These are phyloP conservation scores for Herpetospermum pedunculosum DNA, from an alignment of 306 rosid species.

Conservation along the genomic window DNA sequence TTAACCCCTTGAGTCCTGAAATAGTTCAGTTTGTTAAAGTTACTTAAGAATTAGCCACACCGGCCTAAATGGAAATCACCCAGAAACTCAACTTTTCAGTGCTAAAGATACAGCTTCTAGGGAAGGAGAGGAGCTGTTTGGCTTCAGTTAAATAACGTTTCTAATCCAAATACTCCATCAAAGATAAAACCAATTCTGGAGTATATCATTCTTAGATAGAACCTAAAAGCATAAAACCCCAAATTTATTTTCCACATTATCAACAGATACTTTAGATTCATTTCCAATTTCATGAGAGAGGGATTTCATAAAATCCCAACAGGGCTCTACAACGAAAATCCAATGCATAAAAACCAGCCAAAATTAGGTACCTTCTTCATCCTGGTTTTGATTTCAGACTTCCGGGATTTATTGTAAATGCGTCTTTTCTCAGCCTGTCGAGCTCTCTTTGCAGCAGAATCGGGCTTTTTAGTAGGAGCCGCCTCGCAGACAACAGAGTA, in stretches of 20 bases:
- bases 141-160: not conserved
- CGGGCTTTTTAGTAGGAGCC: slow-evolving; percentile 46
- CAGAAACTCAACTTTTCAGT: not conserved
- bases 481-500: slow-evolving; percentile 56
- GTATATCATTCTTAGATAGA: not conserved
- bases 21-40: not conserved
- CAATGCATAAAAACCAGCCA: not conserved
- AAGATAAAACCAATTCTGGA: not conserved
- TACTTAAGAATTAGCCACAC: not conserved
- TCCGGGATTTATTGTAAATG: slow-evolving; percentile 58
- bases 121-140: not conserved
- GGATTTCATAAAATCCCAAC: not conserved
- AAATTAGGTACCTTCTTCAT: slow-evolving; percentile 59
- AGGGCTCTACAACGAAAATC: not conserved
- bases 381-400: slow-evolving; percentile 74
- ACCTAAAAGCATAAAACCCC: not conserved
- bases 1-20: not conserved
- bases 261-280: not conserved
- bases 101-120: not conserved
- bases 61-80: not conserved
- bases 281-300: not conserved
- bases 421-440: slow-evolving; percentile 86
- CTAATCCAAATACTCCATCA: not conserved
- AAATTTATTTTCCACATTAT: not conserved
- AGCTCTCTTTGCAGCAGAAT: slow-evolving; percentile 79